These are phyloP conservation scores for Schizopora paradoxa DNA, from an alignment of 1,284 basidiomycete genomes.

Conservation along the genomic window DNA sequence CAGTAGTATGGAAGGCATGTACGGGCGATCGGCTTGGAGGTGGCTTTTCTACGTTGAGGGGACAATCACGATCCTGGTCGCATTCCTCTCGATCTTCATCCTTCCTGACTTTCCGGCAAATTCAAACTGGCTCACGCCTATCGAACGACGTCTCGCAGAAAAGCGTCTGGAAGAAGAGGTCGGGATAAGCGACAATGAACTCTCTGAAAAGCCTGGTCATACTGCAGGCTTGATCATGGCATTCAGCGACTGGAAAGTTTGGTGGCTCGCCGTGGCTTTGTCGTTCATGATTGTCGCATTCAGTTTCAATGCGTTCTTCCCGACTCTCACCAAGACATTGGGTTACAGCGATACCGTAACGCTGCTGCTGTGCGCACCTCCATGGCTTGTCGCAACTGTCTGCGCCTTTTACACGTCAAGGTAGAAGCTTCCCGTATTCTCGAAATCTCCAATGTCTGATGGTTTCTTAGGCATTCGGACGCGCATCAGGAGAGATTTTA, in stretches of 20 bases:
- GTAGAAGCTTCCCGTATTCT: constrained; percentile 26
- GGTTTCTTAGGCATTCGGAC: constrained; percentile 61
- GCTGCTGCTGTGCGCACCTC: constrained; percentile 70
- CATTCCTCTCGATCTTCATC: constrained; percentile 55
- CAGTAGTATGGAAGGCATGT: constrained; percentile 59
- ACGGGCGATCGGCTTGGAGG: constrained; percentile 75
- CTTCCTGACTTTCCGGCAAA: constrained; percentile 74
- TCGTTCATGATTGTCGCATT: constrained; percentile 53
- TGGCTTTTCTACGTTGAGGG: constrained; percentile 80
- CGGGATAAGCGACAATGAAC: constrained; percentile 37
- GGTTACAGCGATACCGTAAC: constrained; percentile 63
- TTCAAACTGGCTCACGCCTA: constrained; percentile 51
- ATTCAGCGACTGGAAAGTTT: constrained; percentile 67
- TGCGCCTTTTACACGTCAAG: constrained; percentile 44
- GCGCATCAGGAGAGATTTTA: constrained; percentile 57
- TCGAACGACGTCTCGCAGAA: constrained; percentile 62
- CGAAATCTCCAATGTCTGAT: constrained; percentile 15
- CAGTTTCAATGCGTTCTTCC: constrained; percentile 73
- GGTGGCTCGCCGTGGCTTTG: constrained; percentile 60
- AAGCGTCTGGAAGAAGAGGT: constrained; percentile 71
- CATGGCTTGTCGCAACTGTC: constrained; percentile 66
- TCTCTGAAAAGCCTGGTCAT: constrained; percentile 23
- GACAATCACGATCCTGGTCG: constrained; percentile 58
- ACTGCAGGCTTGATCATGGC: constrained; percentile 51
- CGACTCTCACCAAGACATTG: constrained; percentile 62